Percentiles rank a stretch among this genome's conserved stretches.
phyloP scores from a whole-genome alignment of 2,329 filamentous ascomycete genomes.

The Gremmenia infestans region DNA sequence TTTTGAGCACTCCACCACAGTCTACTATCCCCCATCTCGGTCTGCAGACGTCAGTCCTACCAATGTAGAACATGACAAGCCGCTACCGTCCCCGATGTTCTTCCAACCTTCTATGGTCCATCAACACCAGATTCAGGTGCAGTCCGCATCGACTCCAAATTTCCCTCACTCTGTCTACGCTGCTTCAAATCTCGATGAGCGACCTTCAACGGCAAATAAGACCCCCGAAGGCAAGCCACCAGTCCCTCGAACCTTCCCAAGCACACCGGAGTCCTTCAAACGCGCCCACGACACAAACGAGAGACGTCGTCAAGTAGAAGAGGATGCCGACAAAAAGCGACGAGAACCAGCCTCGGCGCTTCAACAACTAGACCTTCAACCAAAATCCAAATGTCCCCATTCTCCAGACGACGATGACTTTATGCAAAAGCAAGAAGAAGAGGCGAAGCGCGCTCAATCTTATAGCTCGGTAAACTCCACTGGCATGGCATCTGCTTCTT shows the following conservation, averaged over 20 bases:
- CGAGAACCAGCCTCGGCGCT: constrained; percentile 19
- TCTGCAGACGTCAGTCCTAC: constrained; percentile 23
- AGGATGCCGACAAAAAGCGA: constrained; percentile 32
- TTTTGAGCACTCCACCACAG: constrained; percentile 18
- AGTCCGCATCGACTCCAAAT: constrained; percentile 26
- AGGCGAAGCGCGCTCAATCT: constrained; percentile 23
- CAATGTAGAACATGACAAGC: constrained; percentile 14
- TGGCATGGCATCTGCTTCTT: constrained; percentile 38
- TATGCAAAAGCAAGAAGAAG: constrained; percentile 17
- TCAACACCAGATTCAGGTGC: constrained; percentile 14
- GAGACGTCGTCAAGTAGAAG: constrained; percentile 32
- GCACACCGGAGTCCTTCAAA: constrained; percentile 37
- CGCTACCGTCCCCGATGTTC: constrained; percentile 27
- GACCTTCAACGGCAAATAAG: constrained; percentile 45
- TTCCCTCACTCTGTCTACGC: constrained; percentile 24
- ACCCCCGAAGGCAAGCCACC: constrained; percentile 36
- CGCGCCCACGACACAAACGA: constrained; percentile 32
- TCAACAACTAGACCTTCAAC: constrained; percentile 21
- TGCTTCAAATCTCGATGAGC: constrained; percentile 37
- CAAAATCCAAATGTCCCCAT: constrained; percentile 36
- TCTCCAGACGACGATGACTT: constrained; percentile 43
- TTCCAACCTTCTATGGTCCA: constrained; percentile 27
- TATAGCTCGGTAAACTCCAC: constrained; percentile 29
- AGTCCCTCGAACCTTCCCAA: constrained; percentile 33
- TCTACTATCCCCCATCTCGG: constrained; percentile 15